These are phyloP conservation scores for Furcasterigmium furcatum DNA, from an alignment of 2,329 filamentous ascomycete species.

Conservation along the genomic window DNA sequence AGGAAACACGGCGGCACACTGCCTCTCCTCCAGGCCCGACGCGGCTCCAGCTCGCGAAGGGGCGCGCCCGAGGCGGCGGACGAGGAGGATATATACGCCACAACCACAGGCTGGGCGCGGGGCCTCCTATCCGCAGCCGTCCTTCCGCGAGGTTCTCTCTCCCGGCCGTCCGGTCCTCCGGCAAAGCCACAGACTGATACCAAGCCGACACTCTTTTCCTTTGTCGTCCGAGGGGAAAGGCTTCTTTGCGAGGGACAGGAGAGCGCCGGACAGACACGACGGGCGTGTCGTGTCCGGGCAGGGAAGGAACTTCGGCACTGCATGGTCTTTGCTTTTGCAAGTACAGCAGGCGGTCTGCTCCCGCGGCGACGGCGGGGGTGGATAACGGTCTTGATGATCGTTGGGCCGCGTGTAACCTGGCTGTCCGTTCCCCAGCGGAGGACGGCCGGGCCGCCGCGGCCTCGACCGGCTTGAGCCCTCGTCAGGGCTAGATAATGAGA, in stretches of 20 bases:
- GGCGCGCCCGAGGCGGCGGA: too few species aligned
- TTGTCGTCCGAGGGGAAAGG: constrained; percentile 4
- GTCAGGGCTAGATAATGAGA: constrained; percentile 32
- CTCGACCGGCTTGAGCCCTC: constrained; percentile 23
- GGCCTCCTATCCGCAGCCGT: too few species aligned
- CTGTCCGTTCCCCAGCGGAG: constrained; percentile 9
- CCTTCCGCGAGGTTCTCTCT: too few species aligned
- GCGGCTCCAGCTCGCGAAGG: too few species aligned
- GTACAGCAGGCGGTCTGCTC: constrained; percentile 9
- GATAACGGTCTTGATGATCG: constrained; percentile 15
- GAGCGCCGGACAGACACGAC: background rate
- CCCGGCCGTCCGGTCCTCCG: too few species aligned
- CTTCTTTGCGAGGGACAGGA: background rate
- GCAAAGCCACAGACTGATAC: too few species aligned
- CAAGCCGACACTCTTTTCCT: constrained; percentile 3
- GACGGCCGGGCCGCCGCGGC: constrained; percentile 2
- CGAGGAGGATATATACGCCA: too few species aligned
- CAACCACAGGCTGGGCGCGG: too few species aligned
- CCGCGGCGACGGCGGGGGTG: constrained; percentile 4
- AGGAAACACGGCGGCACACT: too few species aligned
- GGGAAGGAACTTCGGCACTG: background rate
- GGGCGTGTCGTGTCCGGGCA: too few species aligned
- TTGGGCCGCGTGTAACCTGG: constrained; percentile 17
- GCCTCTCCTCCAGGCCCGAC: too few species aligned
- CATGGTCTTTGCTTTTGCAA: constrained; percentile 12